Percentiles rank a stretch among this genome's conserved stretches.
phyloP scores from a whole-genome alignment of 305 asterid genomes.

The Fraxinus paxiana region DNA sequence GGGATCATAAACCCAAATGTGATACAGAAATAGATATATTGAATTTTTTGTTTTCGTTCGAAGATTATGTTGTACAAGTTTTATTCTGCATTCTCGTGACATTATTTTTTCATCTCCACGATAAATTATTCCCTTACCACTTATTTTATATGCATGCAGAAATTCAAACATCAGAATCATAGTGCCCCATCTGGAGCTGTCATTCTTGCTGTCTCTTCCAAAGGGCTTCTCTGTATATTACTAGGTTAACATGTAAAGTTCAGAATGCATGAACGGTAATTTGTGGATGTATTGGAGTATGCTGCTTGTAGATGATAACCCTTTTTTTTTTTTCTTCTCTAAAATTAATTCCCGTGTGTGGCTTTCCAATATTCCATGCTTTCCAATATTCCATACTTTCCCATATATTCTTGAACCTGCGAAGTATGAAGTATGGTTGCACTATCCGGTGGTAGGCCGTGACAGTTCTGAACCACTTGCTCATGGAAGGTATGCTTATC shows the following conservation, averaged over 20 bases:
- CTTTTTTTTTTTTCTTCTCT: not conserved
- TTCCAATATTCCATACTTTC: not conserved
- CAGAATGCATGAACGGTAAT: not conserved
- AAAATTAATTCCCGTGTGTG: not conserved
- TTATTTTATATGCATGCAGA: constrained; percentile 8
- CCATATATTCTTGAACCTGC: not conserved
- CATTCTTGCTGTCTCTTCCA: not conserved
- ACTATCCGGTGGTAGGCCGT: too few species aligned
- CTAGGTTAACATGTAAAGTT: constrained; percentile 16
- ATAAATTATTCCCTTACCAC: not conserved
- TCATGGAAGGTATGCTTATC: not conserved
- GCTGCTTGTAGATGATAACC: constrained; percentile 3
- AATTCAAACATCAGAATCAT: constrained; percentile 21
- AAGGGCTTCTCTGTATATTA: not conserved
- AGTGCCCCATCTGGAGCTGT: not conserved
- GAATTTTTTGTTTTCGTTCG: not conserved
- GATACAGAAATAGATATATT: not conserved
- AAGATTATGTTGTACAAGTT: not conserved
- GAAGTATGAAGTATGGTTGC: not conserved
- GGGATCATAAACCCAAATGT: not conserved
- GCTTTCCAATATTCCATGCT: not conserved
- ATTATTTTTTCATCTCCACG: not conserved
- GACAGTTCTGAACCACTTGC: not conserved
- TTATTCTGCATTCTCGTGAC: not conserved
- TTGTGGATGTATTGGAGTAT: not conserved